Percentiles rank a stretch among this genome's conserved stretches.
Evolutionary conservation across 2,329 filamentous ascomycete species (phyloP).

Genomic region (Lecanicillium sp.): DNA sequence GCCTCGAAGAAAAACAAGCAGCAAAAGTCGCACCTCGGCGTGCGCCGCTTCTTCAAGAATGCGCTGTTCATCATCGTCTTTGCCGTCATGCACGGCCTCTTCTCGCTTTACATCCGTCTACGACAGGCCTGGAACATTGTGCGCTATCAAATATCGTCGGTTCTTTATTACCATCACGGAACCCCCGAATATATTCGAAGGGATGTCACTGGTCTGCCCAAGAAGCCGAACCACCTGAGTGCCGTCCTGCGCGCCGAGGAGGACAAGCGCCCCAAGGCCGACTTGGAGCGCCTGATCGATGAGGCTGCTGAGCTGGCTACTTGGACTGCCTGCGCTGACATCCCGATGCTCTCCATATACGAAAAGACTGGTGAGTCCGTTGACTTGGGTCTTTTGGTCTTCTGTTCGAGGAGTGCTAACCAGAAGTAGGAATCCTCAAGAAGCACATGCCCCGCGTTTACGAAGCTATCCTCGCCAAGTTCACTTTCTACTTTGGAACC

Average conservation of each 20-base stretch:
- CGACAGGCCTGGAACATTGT: conserved; percentile 75
- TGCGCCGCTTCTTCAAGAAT: conserved; percentile 55
- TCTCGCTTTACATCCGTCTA: conserved; percentile 80
- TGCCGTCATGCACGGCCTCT: conserved; percentile 68
- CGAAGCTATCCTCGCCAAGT: conserved; percentile 68
- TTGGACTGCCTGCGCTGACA: conserved; percentile 87
- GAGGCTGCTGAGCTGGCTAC: conserved; percentile 88
- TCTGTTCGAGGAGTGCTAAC: too few species aligned
- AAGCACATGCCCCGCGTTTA: conserved; percentile 82
- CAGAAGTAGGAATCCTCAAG: conserved; percentile 71
- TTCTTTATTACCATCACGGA: conserved; percentile 91
- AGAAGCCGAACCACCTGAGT: conserved; percentile 79
- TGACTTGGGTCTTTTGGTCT: background rate
- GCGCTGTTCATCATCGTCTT: conserved; percentile 64
- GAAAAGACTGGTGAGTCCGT: conserved; percentile 70
- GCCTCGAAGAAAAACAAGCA: conserved; percentile 23
- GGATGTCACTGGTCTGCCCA: conserved; percentile 69
- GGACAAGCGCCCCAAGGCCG: conserved; percentile 62
- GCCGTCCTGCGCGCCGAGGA: conserved; percentile 73
- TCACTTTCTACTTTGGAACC: conserved; percentile 81
- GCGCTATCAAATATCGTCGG: conserved; percentile 68
- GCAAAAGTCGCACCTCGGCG: conserved; percentile 42
- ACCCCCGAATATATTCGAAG: conserved; percentile 87
- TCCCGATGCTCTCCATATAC: conserved; percentile 83
- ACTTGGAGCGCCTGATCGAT: conserved; percentile 77